Evolutionary conservation across 441 rosid species (phyloP), one percentile per base, ranked within the genome.

Genomic region (Jatropha multifida): DNA sequence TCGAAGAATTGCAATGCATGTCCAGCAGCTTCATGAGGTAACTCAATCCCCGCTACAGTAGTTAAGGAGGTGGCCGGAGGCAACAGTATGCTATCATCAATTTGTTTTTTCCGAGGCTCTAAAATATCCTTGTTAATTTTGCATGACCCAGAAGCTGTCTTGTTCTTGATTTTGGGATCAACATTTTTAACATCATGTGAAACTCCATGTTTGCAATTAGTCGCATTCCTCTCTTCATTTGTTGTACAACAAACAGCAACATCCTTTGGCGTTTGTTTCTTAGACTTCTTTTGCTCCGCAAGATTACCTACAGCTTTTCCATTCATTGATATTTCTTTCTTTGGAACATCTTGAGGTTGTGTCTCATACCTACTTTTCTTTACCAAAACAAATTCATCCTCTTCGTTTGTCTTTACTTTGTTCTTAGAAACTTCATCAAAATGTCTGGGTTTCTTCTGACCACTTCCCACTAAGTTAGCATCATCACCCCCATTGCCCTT

Each of bases 1-100:
- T 88, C 93, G 40, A 88, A 71, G 81, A 90, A 85, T 79, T 90
- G 95, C 71, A 86, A 84, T 37, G 88, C 89, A 76, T 86, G 80
- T 56, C 92, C 97, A 56, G 83, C 85, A 71, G 77, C 86, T 74
- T 87, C 82, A 51, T 80, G 77, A 71, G 87, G 78, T 55, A 92
- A 72, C 27, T 84, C 88, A 78, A 86, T 74, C 52, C 90, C 90
- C 14, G 84, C 85, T 37, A 92, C 78, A 67, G 84, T 78, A 72
- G 67, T 78, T 78, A 85, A 83, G 78, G 70, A 68, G 56, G 83
- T 74, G 38, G 87, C 87, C n/a, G 63, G 77, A 51, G 97, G 97
- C 80, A 89, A 75, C 69, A 64, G 78, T 81, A 86, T 73, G 20
- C 74, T 83, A 62, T 75, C 58, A 56, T 74, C 82, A 54, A 75